Base-by-base conservation (phyloP, 345 rosid species). In the Camelina hispida region DNA sequence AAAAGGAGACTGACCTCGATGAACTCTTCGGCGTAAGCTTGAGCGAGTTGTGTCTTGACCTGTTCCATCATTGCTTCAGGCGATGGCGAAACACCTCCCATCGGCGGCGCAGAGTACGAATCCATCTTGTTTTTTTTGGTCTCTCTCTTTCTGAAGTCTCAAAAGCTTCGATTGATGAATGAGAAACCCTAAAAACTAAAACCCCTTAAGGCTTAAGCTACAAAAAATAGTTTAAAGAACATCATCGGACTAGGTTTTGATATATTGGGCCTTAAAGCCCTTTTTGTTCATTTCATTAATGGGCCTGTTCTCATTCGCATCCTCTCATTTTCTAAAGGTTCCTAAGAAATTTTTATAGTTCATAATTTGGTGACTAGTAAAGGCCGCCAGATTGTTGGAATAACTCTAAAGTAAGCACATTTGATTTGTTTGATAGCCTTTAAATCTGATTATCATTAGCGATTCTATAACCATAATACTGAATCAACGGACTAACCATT, bases 1-100 rank as follows among this genome's bases (percentile, higher is more conserved):
- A 43, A 40, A 25, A 25, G 11, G 18, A 42, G 66, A 61, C 7
- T 0, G 52, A 87, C 97, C 96, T 91, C 91, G 30, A 94, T 72
- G 60, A 91, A 83, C 80, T 94, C 89, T 71, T 91, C 88, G 5
- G 93, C 93, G 51, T 88, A 87, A 69, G 92, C 98, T 68, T 90
- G 90, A 6, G 89, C 92, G 51, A 94, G 88, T 77, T 90, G 92
- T 13, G 57, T 4, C 79, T 90, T 86, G 57, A 94, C 57, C 71
- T 87, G 90, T 62, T 90, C 88, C 96, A 84, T 88, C 66, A 91
- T 35, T 2, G 87, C 87, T 22, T 83, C 87, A 1, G 83, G 87
- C 0, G 85, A 66, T 1, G 82, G 87, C 0, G 85, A 66, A 30
- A 11, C 14, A 2, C 62, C 13, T 16, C 86, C 90, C 46, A 70